Evolutionary conservation across 2,329 filamentous ascomycete species (phyloP).

Genomic region (Colletotrichum sp.): DNA sequence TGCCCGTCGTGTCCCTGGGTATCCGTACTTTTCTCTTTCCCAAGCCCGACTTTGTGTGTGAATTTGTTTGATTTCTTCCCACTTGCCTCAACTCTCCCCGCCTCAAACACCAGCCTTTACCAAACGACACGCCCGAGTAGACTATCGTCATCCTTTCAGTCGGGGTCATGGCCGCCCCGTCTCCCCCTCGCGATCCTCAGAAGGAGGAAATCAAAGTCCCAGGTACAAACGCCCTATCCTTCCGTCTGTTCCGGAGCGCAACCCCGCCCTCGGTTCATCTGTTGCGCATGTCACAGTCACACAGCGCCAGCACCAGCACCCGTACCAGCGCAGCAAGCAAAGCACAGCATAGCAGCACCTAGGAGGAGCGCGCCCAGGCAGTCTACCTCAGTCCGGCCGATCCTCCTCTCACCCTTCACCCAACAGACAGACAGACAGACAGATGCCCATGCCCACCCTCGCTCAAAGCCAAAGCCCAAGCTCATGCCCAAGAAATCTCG

Average conservation of each 20-base stretch:
- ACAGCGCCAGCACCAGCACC: background rate
- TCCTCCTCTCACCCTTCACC: background rate
- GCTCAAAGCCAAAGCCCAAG: background rate
- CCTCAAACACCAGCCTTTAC: background rate
- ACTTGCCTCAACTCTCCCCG: constrained; percentile 4
- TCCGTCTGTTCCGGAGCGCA: constrained; percentile 21
- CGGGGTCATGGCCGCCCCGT: constrained; percentile 7
- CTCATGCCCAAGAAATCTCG: background rate
- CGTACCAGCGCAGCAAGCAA: background rate
- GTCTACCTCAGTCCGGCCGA: background rate
- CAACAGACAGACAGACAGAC: background rate
- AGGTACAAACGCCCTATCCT: constrained; percentile 16
- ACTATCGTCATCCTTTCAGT: background rate
- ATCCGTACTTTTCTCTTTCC: constrained; percentile 18
- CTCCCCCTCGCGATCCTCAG: constrained; percentile 1
- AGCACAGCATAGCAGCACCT: background rate
- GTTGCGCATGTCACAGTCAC: constrained; percentile 21
- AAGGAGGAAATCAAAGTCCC: background rate
- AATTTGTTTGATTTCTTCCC: constrained; percentile 16
- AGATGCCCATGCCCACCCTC: background rate
- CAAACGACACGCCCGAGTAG: background rate
- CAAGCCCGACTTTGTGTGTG: constrained; percentile 10
- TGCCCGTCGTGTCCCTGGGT: constrained; percentile 2
- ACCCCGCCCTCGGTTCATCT: constrained; percentile 22
- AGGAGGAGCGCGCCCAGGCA: background rate